These are phyloP conservation scores for Aquilaria malaccensis DNA, from an alignment of 345 rosid species.

Conservation along the genomic window DNA sequence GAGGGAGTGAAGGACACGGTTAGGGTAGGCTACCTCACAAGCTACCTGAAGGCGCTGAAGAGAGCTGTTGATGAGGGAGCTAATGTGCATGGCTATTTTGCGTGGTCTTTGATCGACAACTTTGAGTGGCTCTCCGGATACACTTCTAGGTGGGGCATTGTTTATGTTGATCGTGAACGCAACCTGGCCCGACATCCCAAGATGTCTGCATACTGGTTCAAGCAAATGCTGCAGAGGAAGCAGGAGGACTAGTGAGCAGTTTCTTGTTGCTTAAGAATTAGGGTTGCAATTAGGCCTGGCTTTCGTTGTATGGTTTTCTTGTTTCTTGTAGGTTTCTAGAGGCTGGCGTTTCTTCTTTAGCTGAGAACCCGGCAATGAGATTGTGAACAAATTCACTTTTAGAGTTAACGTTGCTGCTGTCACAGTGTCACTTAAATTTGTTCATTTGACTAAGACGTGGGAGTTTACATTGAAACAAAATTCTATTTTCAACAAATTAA, in stretches of 20 bases:
- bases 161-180: conserved; percentile 30
- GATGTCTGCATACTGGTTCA: conserved; percentile 63
- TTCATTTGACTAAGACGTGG: too few species aligned
- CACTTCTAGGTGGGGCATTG: conserved; percentile 51
- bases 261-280: too few species aligned
- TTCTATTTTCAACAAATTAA: too few species aligned
- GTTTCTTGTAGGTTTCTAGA: too few species aligned
- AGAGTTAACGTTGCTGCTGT: too few species aligned
- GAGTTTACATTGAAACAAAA: too few species aligned
- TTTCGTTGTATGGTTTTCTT: too few species aligned
- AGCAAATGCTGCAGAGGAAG: conserved; percentile 26
- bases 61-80: conserved; percentile 51
- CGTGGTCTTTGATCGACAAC: conserved; percentile 64
- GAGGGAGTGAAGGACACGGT: conserved; percentile 36
- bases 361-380: too few species aligned
- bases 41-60: conserved; percentile 41
- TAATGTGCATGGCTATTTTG: conserved; percentile 50
- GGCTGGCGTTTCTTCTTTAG: too few species aligned
- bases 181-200: conserved; percentile 48
- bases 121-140: conserved; percentile 57
- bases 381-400: too few species aligned
- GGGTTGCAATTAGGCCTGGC: too few species aligned
- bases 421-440: too few species aligned
- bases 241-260: background rate
- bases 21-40: conserved; percentile 34